A percentile compares a stretch with the other conserved stretches of the same genome.
phyloP scores from a whole-genome alignment of 2,329 filamentous ascomycete genomes.

The Metarhizium rileyi region DNA sequence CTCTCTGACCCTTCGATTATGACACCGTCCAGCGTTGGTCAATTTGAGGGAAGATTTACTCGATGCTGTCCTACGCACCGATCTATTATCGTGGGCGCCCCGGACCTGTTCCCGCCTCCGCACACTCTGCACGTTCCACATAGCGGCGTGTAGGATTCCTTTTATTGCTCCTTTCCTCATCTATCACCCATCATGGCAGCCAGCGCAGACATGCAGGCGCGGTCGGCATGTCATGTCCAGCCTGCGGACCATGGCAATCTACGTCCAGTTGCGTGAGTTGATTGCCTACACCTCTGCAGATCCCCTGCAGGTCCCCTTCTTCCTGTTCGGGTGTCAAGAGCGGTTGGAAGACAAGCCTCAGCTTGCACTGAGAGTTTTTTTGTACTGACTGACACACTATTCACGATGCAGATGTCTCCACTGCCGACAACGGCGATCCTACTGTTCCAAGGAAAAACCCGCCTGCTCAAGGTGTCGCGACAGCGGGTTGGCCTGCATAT shows the following conservation, averaged over 20 bases:
- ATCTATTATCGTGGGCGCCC: background rate
- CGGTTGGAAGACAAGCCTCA: no score
- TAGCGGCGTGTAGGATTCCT: background rate
- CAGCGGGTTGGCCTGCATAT: slow-evolving; percentile 20
- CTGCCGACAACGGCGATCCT: slow-evolving; percentile 24
- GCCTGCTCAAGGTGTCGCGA: slow-evolving; percentile 24
- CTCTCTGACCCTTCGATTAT: background rate
- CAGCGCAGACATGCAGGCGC: background rate
- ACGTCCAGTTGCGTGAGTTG: slow-evolving; percentile 19
- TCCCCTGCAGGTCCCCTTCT: background rate
- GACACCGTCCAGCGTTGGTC: background rate
- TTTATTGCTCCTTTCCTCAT: background rate
- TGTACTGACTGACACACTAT: background rate
- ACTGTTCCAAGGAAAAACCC: slow-evolving; percentile 27
- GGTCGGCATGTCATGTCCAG: background rate
- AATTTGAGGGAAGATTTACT: no score
- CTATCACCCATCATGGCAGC: background rate
- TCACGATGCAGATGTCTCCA: slow-evolving; percentile 19
- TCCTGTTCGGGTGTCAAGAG: no score
- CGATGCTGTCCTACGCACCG: no score
- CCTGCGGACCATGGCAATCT: slow-evolving; percentile 11
- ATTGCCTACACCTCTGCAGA: background rate
- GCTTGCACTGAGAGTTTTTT: no score
- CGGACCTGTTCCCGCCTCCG: slow-evolving; percentile 1
- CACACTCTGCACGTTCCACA: background rate